Evolutionary conservation across 441 rosid genomes (phyloP), one percentile per base, ranked within the genome.

Genomic region (Cnidoscolus chayamansa): DNA sequence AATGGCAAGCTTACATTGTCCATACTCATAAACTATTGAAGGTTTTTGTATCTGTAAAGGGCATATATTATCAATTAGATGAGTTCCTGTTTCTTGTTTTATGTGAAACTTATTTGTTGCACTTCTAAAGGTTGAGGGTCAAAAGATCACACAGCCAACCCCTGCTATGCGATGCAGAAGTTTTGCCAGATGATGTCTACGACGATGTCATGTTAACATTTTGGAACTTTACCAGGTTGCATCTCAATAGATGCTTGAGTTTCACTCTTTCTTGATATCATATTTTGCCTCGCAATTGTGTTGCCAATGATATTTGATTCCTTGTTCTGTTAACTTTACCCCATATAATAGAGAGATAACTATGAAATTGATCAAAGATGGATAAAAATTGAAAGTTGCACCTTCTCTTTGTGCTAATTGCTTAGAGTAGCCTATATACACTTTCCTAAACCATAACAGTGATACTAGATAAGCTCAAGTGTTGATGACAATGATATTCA

Each of bases 181-280:
- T 90, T 78, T 81, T 91, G 81, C 86, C 97, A 2, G 92, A 92
- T 60, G 99, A 92, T 82, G 93, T 95, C 73, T 93, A 91, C 79
- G 92, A 83, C 73, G 74, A 83, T 65, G 91, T 95, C 63, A 81
- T 92, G 91, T 76, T 91, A 72, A 88, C 93, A 12, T 95, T 81
- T 78, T 92, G 87, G 98, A 92, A 78, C 91, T 95, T 82, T 92
- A 94, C 67, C 96, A 92, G 98, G 99, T 92, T 35, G 25, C 30
- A 37, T 25, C 48, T 51, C 31, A 12, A 48, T 59, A 19, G 60
- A 16, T 67, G 4, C 48, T 53, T 0, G 53, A 15, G n/a, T 68
- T 70, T n/a, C 25, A 3, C 37, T 67, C 5, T 37, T 40, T 72
- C 63, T 11, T 67, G 25, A 32, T 49, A 13, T 45, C 19, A 31